These are phyloP conservation scores for Dovyalis caffra DNA, from an alignment of 345 rosid species.

Conservation along the genomic window DNA sequence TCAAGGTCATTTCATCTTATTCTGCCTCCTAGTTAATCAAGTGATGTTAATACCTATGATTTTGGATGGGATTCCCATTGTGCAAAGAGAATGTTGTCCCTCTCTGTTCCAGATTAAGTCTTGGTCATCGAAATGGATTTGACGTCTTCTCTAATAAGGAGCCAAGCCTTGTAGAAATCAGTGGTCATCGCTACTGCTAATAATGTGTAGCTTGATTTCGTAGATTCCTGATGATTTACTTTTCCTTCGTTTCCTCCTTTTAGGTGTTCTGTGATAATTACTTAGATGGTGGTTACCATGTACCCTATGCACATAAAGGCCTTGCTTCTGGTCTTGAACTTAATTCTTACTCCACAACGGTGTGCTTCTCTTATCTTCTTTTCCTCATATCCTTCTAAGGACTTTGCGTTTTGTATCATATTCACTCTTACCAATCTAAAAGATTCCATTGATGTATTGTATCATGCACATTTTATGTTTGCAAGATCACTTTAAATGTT, in stretches of 20 bases:
- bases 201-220: background rate
- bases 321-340: conserved; percentile 77
- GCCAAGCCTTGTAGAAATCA: background rate
- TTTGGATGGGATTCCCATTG: background rate
- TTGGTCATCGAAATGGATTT: background rate
- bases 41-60: background rate
- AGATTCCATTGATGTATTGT: no score
- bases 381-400: background rate
- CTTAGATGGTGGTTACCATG: conserved; percentile 97
- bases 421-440: background rate
- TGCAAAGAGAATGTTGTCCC: background rate
- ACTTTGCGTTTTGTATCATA: background rate
- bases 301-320: conserved; percentile 89
- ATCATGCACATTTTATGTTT: background rate
- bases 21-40: background rate
- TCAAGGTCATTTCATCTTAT: background rate
- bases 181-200: background rate
- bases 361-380: conserved; percentile 29
- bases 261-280: conserved; percentile 98
- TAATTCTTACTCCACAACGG: conserved; percentile 73
- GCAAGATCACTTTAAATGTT: background rate
- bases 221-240: conserved; percentile 10
- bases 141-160: background rate
- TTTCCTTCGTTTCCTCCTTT: background rate
- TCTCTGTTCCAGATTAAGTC: background rate